Evolutionary conservation across 805 yeast species (phyloP).

Genomic region (Debaryomyces castellii): DNA sequence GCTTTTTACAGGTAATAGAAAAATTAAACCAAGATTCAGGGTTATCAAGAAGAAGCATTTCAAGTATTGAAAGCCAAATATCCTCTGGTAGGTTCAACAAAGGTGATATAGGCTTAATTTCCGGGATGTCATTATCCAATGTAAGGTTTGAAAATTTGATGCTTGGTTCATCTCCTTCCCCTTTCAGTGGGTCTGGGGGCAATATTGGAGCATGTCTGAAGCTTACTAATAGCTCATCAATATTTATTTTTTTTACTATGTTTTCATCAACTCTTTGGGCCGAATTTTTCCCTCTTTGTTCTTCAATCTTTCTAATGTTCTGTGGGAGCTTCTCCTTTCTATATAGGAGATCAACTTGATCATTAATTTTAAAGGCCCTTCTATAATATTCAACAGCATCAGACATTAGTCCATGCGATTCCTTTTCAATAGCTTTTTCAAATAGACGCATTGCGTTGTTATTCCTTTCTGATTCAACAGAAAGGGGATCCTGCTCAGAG

Average conservation of each 20-base stretch:
- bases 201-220: constrained; percentile 30
- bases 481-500: background rate
- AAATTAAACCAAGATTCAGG: constrained; percentile 68
- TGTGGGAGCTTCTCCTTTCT: constrained; percentile 53
- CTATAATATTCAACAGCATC: constrained; percentile 78
- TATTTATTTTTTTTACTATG: constrained; percentile 39
- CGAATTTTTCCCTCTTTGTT: constrained; percentile 28
- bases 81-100: constrained; percentile 51
- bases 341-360: constrained; percentile 66
- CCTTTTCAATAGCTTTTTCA: constrained; percentile 71
- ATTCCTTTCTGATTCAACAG: constrained; percentile 10
- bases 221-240: constrained; percentile 35
- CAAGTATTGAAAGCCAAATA: constrained; percentile 51
- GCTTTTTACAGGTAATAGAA: constrained; percentile 56
- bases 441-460: constrained; percentile 59
- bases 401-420: constrained; percentile 70
- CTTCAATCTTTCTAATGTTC: constrained; percentile 26
- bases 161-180: constrained; percentile 15
- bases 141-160: constrained; percentile 27
- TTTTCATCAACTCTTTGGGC: constrained; percentile 33
- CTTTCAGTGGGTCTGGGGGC: constrained; percentile 21
- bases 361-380: constrained; percentile 60
- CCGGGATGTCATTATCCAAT: constrained; percentile 15
- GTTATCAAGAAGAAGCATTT: constrained; percentile 42
- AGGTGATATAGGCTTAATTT: constrained; percentile 32